These are phyloP conservation scores for Fusarium nanum DNA, from an alignment of 2,329 filamentous ascomycete genomes.

Conservation along the genomic window DNA sequence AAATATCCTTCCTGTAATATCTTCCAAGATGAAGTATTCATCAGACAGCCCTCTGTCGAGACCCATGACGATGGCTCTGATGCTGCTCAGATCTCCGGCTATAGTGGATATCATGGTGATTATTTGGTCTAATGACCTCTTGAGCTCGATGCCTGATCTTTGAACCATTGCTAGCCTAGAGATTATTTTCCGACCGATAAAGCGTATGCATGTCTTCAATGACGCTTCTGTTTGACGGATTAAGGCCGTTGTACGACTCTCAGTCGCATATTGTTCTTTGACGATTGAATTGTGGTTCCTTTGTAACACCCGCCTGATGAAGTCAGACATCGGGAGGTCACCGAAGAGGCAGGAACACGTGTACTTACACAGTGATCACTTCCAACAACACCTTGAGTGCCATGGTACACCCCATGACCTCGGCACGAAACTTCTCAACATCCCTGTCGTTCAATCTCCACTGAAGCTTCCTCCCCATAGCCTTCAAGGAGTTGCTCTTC, in stretches of 20 bases:
- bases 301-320: too few relatives aligned
- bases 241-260: not conserved
- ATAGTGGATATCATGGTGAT: too few relatives aligned
- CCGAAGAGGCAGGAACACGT: too few relatives aligned
- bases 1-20: not conserved
- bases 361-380: too few relatives aligned
- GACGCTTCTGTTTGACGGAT: not conserved
- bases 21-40: not conserved
- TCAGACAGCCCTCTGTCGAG: not conserved
- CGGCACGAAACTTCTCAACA: not conserved
- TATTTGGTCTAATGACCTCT: too few relatives aligned
- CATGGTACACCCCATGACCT: not conserved
- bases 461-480: not conserved
- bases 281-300: not conserved
- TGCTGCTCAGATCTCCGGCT: too few relatives aligned
- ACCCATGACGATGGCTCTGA: not conserved
- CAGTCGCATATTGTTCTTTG: not conserved
- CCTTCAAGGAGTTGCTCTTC: fast-evolving
- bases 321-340: too few relatives aligned
- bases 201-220: not conserved
- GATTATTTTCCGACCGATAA: not conserved
- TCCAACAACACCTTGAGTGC: too few relatives aligned
- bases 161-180: not conserved
- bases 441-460: not conserved
- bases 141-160: not conserved